Conservation (phyloP, 164 flowering plant species). For the Magnolia kwangsiensis region DNA sequence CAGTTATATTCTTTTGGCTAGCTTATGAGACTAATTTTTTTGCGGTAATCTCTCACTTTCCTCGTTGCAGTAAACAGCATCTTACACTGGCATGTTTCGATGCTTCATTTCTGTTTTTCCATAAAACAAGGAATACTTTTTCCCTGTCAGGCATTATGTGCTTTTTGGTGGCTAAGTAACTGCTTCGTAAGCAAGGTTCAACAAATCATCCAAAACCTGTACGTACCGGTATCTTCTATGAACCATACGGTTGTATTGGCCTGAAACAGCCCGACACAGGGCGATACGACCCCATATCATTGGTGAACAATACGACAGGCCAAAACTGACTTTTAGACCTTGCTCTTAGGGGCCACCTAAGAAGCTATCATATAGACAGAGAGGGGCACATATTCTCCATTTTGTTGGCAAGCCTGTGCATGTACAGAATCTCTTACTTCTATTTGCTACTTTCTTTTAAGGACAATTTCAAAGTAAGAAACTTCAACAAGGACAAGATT, state of each 20-base stretch:
- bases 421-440: not conserved
- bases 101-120: not conserved
- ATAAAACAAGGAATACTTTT: not conserved
- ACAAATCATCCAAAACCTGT: not conserved
- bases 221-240: too few species aligned
- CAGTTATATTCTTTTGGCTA: conserved; percentile 82
- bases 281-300: too few species aligned
- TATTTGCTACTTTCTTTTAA: conserved; percentile 8
- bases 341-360: too few species aligned
- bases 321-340: too few species aligned
- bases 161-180: not conserved
- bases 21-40: conserved; percentile 80
- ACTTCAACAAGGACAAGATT: conserved; percentile 21
- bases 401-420: not conserved
- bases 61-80: too few species aligned
- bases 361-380: too few species aligned
- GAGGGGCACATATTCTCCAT: too few species aligned
- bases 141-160: not conserved
- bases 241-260: too few species aligned
- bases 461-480: conserved; percentile 33
- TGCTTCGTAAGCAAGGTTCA: not conserved
- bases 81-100: not conserved
- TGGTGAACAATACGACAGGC: too few species aligned
- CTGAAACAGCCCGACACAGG: too few species aligned
- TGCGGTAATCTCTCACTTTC: conserved; percentile 34